Evolutionary conservation across 1,284 basidiomycete genomes (phyloP).

Genomic region (Phylloboletellus chloephorus): DNA sequence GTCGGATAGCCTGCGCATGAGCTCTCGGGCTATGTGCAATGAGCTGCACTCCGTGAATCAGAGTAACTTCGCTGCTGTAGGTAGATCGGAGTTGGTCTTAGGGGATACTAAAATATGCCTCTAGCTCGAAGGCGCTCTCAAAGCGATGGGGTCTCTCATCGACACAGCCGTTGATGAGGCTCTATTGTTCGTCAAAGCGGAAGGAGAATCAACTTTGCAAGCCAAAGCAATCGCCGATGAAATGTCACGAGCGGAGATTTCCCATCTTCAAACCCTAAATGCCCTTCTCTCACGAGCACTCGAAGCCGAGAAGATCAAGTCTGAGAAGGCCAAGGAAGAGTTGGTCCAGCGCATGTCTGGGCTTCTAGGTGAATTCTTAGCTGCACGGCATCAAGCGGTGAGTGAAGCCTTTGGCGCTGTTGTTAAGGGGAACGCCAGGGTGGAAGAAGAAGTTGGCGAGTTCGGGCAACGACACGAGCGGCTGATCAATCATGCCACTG

Average conservation of each 20-base stretch:
- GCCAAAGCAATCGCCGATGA: slow-evolving; percentile 48
- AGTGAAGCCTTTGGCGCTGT: slow-evolving; percentile 53
- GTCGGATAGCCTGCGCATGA: slow-evolving; percentile 46
- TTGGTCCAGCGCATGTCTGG: slow-evolving; percentile 67
- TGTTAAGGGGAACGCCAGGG: slow-evolving; percentile 51
- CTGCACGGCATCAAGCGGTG: slow-evolving; percentile 66
- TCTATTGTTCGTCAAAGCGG: slow-evolving; percentile 49
- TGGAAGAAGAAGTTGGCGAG: slow-evolving; percentile 45
- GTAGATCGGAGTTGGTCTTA: slow-evolving; percentile 17
- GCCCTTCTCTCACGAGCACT: slow-evolving; percentile 58
- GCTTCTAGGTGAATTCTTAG: slow-evolving; percentile 65
- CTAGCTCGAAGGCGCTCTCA: slow-evolving; percentile 51
- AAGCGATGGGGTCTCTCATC: slow-evolving; percentile 48
- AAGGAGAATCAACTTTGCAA: slow-evolving; percentile 48
- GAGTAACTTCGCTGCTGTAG: slow-evolving; percentile 41
- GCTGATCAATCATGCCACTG: slow-evolving; percentile 39
- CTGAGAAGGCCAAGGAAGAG: slow-evolving; percentile 64
- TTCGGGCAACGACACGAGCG: slow-evolving; percentile 48
- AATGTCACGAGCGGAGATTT: slow-evolving; percentile 56
- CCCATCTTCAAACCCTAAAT: slow-evolving; percentile 70
- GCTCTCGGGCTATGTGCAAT: slow-evolving; percentile 43
- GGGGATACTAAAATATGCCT: slow-evolving; percentile 1
- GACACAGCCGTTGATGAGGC: slow-evolving; percentile 59
- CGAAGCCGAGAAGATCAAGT: slow-evolving; percentile 60
- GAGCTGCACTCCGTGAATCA: slow-evolving; percentile 42